Conservation (phyloP, 768 basidiomycete genomes). For the Crucibulum laeve region DNA sequence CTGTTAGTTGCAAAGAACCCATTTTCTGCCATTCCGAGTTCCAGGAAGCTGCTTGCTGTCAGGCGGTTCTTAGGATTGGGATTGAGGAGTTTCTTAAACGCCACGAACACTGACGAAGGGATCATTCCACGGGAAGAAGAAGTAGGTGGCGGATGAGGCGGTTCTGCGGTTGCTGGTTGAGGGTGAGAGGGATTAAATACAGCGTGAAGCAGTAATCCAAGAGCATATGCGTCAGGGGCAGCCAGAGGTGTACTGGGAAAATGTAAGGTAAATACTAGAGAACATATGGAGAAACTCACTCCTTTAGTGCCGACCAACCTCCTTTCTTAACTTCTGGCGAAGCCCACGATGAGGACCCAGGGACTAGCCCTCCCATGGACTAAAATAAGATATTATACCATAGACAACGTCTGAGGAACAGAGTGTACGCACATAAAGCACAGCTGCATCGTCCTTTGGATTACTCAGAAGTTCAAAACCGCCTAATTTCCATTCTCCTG, state of each 20-base stretch:
- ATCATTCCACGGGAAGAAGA: slow-evolving; percentile 75
- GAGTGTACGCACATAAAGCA: slow-evolving; percentile 67
- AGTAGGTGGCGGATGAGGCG: slow-evolving; percentile 76
- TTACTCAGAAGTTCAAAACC: slow-evolving; percentile 91
- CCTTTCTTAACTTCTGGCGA: slow-evolving; percentile 86
- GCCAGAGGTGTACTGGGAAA: slow-evolving; percentile 38
- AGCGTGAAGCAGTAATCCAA: slow-evolving; percentile 81
- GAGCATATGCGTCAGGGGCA: slow-evolving; percentile 80
- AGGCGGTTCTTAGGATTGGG: slow-evolving; percentile 82
- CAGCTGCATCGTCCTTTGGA: slow-evolving; percentile 71
- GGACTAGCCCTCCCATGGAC: slow-evolving; percentile 65
- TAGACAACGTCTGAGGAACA: slow-evolving; percentile 4
- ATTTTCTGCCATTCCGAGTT: slow-evolving; percentile 71
- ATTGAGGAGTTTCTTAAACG: slow-evolving; percentile 85
- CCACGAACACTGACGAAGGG: slow-evolving; percentile 68
- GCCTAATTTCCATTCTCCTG: slow-evolving; percentile 95
- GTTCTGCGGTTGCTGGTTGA: slow-evolving; percentile 59
- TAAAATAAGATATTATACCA: slow-evolving; percentile 24
- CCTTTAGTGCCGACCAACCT: slow-evolving; percentile 81
- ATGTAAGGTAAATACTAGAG: slow-evolving; percentile 1
- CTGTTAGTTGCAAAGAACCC: slow-evolving; percentile 86
- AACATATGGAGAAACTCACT: slow-evolving; percentile 40
- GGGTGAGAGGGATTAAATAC: slow-evolving; percentile 87
- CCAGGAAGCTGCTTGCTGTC: slow-evolving; percentile 72
- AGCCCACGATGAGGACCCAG: slow-evolving; percentile 55